Evolutionary conservation across 1,284 basidiomycete species (phyloP).

Genomic region (Malassezia cuniculi): DNA sequence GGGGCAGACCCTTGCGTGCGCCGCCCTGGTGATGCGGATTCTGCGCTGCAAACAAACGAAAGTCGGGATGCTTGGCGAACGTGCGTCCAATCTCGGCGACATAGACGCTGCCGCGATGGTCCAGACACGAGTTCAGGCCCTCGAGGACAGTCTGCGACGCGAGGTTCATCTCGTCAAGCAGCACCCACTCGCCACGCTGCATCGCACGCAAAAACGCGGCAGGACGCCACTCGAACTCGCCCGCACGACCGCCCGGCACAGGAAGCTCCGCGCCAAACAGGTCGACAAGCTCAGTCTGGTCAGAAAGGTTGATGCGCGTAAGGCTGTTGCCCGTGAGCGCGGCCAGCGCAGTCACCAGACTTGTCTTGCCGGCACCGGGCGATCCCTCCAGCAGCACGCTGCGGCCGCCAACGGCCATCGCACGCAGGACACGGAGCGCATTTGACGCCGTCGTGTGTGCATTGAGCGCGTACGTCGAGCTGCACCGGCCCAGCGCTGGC

Average conservation of each 20-base stretch:
- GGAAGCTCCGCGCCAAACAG: conserved; percentile 94
- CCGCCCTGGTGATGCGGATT: conserved; percentile 94
- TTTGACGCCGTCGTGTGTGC: conserved; percentile 83
- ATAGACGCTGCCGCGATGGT: conserved; percentile 88
- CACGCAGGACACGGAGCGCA: conserved; percentile 75
- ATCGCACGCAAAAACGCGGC: conserved; percentile 88
- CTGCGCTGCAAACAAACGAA: conserved; percentile 94
- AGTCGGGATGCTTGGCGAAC: conserved; percentile 75
- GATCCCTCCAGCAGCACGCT: conserved; percentile 92
- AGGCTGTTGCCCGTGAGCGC: conserved; percentile 64
- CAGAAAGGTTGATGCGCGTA: conserved; percentile 94
- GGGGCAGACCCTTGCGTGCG: conserved; percentile 90
- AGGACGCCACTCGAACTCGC: conserved; percentile 94
- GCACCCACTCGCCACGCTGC: conserved; percentile 65
- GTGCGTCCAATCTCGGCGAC: conserved; percentile 86
- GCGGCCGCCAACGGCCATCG: conserved; percentile 68
- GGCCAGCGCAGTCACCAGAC: conserved; percentile 75
- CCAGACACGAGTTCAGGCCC: conserved; percentile 88
- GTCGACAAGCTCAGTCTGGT: conserved; percentile 93
- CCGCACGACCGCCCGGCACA: conserved; percentile 75
- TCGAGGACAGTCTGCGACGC: conserved; percentile 84
- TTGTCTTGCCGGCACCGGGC: conserved; percentile 98
- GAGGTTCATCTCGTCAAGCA: conserved; percentile 97
- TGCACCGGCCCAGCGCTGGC: conserved; percentile 51
- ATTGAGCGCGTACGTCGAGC: conserved; percentile 10